Percentiles rank a stretch among this genome's conserved stretches.
Evolutionary conservation across 331 rosid species (phyloP).

Genomic region (Pyrus hybrid): DNA sequence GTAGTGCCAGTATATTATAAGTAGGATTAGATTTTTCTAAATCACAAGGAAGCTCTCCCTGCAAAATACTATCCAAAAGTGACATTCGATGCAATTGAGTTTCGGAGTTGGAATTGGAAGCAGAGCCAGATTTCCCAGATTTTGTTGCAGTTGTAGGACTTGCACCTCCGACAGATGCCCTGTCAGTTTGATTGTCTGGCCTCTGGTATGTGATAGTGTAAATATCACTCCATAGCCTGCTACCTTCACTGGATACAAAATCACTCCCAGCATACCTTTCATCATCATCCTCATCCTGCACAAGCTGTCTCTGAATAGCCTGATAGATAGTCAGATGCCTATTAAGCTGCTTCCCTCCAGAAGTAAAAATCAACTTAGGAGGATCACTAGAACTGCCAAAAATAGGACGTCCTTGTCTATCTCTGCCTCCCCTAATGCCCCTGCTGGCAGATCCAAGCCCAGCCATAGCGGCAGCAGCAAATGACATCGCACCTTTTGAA

Average conservation of each 20-base stretch:
- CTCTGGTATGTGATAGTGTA: slow-evolving; percentile 85
- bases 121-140: slow-evolving; percentile 52
- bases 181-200: slow-evolving; percentile 68
- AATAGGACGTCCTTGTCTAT: slow-evolving; percentile 69
- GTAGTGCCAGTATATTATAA: slow-evolving; percentile 68
- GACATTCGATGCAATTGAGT: slow-evolving; percentile 54
- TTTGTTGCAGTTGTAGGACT: slow-evolving; percentile 44
- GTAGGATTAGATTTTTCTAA: slow-evolving; percentile 90
- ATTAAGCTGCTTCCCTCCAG: slow-evolving; percentile 89
- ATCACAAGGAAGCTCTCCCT: slow-evolving; percentile 94
- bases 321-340: slow-evolving; percentile 93
- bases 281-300: slow-evolving; percentile 91
- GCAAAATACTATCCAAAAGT: slow-evolving; percentile 86
- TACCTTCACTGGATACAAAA: slow-evolving; percentile 73
- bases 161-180: slow-evolving; percentile 58
- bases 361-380: slow-evolving; percentile 69
- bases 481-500: slow-evolving; percentile 92
- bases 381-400: slow-evolving; percentile 68
- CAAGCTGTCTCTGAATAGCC: slow-evolving; percentile 93
- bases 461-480: slow-evolving; percentile 99
- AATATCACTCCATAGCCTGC: slow-evolving; percentile 95
- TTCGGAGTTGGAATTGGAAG: slow-evolving; percentile 54
- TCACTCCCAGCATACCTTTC: slow-evolving; percentile 80
- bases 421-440: slow-evolving; percentile 87
- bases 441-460: slow-evolving; percentile 90